Evolutionary conservation across 2,329 filamentous ascomycete genomes (phyloP).

Genomic region (Pseudogymnoascus sp.): DNA sequence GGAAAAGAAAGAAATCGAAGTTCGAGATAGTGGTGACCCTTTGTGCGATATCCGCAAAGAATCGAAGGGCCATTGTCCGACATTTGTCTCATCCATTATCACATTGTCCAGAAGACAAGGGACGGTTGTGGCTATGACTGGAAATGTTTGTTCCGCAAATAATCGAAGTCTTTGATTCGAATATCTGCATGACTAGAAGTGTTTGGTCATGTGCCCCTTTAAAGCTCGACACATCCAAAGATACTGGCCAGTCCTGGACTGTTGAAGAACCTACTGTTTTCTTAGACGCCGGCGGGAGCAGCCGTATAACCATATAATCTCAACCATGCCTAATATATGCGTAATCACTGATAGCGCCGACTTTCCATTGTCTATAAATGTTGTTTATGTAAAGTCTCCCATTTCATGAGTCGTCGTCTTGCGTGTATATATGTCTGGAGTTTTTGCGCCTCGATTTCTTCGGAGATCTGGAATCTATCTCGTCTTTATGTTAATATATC

Average conservation of each 20-base stretch:
- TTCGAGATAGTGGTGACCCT: neutral
- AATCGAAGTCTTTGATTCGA: neutral
- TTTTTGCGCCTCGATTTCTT: neutral
- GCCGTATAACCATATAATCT: neutral
- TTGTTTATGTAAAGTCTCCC: neutral
- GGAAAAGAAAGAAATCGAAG: neutral
- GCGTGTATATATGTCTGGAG: neutral
- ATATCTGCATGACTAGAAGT: neutral
- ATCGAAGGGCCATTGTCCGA: neutral
- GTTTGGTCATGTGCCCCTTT: neutral
- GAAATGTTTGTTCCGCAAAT: neutral
- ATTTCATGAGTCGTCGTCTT: neutral
- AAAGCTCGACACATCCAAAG: neutral
- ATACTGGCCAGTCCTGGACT: no score
- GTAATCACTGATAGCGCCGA: neutral
- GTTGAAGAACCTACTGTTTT: no score
- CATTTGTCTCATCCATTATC: neutral
- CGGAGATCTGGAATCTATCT: neutral
- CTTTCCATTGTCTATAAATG: conserved; percentile 1
- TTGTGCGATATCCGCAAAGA: neutral
- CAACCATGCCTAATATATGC: neutral
- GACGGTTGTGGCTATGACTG: neutral
- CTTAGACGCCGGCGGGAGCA: no score
- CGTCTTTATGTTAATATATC: neutral
- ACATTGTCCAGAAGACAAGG: neutral